phyloP scores from a whole-genome alignment of 2,329 filamentous ascomycete species.

The Fonsecaea erecta region DNA sequence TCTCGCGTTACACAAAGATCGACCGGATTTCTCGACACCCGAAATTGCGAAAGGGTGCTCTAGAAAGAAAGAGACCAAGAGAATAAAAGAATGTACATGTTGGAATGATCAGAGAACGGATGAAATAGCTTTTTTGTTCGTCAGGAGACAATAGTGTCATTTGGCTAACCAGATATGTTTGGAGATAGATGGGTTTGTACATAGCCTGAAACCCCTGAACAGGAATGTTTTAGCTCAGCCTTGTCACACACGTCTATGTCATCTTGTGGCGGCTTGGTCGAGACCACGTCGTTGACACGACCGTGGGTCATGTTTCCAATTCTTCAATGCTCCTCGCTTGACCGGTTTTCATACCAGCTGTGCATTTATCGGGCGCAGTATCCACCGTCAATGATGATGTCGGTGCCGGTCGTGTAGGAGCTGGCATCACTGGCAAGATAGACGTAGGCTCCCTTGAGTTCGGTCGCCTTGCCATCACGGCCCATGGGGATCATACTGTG shows the following conservation, averaged over 20 bases:
- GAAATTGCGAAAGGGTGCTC: not conserved
- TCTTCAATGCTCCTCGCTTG: not conserved
- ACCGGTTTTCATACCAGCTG: not conserved
- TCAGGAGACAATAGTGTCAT: not conserved
- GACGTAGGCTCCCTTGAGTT: slow-evolving; percentile 65
- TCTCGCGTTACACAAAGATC: not conserved
- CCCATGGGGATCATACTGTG: slow-evolving; percentile 65
- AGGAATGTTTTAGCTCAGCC: not conserved
- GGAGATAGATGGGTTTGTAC: not conserved
- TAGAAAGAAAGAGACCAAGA: not conserved
- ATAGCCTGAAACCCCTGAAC: not conserved
- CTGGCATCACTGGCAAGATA: slow-evolving; percentile 55
- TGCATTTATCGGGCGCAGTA: slow-evolving; percentile 50
- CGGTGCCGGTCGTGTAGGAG: slow-evolving; percentile 55
- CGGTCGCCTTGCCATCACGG: slow-evolving; percentile 66
- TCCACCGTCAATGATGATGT: slow-evolving; percentile 56
- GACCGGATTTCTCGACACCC: not conserved
- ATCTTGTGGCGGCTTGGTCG: not conserved
- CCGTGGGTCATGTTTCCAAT: not conserved
- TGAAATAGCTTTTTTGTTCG: not conserved
- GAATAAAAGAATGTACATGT: not conserved
- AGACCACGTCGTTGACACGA: not conserved
- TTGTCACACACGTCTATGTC: not conserved
- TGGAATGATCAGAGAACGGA: not conserved
- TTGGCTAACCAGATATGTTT: not conserved